Percentiles rank a stretch among this genome's conserved stretches.
Evolutionary conservation across 148 eudicot genomes (phyloP).

Genomic region (Fagopyrum esculentum): DNA sequence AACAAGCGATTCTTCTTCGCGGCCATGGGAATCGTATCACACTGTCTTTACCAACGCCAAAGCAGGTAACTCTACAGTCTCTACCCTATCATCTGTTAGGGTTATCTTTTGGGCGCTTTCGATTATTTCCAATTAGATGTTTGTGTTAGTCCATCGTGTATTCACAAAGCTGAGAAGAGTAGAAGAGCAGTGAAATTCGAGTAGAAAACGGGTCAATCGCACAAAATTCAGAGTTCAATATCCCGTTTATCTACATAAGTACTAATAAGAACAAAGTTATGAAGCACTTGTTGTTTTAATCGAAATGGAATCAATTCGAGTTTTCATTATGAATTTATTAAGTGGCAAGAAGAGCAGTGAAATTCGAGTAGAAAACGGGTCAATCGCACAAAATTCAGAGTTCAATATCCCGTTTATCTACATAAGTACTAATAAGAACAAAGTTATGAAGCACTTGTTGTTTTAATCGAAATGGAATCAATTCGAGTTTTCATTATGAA

Average conservation of each 20-base stretch:
- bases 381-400: neutral
- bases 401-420: neutral
- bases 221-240: neutral
- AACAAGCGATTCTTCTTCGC: conserved; percentile 26
- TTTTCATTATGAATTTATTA: neutral
- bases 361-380: no score
- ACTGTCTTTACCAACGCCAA: conserved; percentile 88
- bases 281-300: neutral
- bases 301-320: neutral
- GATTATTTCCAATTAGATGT: neutral
- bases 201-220: neutral
- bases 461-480: neutral
- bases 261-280: neutral
- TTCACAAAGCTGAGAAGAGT: neutral
- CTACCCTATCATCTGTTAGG: neutral
- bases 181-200: neutral
- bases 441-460: neutral
- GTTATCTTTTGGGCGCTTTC: neutral
- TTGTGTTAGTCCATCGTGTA: neutral
- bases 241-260: neutral
- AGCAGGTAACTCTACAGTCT: conserved; percentile 49
- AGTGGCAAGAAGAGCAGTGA: no score
- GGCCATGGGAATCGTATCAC: conserved; percentile 94
- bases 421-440: neutral
- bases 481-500: neutral